Percentiles rank a stretch among this genome's conserved stretches.
These are phyloP conservation scores for Zygnema circumcarinatum DNA, from an alignment of 139 green algal species.

Conservation along the genomic window DNA sequence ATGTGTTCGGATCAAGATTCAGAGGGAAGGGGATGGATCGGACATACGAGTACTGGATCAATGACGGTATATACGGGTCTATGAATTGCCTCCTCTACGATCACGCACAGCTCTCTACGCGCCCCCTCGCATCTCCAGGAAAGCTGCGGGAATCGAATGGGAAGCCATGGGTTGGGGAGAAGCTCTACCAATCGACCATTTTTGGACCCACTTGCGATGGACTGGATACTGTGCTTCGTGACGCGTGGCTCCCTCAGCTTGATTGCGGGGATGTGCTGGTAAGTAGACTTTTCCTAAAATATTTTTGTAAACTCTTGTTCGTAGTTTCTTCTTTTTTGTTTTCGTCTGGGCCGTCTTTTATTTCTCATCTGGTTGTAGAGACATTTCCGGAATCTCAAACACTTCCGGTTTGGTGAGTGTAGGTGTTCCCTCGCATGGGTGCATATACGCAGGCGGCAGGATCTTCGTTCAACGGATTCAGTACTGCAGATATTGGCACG, in stretches of 20 bases:
- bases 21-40: background rate
- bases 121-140: constrained; percentile 52
- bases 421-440: constrained; percentile 86
- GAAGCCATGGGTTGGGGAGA: background rate
- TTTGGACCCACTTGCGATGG: constrained; percentile 71
- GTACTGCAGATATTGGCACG: constrained; percentile 20
- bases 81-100: constrained; percentile 96
- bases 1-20: constrained; percentile 82
- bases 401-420: background rate
- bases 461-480: constrained; percentile 65
- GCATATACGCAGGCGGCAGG: constrained; percentile 87
- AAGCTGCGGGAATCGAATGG: background rate
- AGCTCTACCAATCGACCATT: constrained; percentile 44
- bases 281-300: constrained; percentile 3
- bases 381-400: too few relatives aligned
- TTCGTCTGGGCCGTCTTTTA: too few relatives aligned
- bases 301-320: background rate
- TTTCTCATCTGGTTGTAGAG: constrained; percentile 1
- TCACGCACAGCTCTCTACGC: constrained; percentile 66
- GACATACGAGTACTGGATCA: constrained; percentile 81
- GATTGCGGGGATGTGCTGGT: constrained; percentile 88
- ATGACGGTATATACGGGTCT: constrained; percentile 95
- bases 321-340: background rate
- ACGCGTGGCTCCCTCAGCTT: constrained; percentile 75
- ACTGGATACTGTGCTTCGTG: constrained; percentile 63